Evolutionary conservation across 148 eudicot species (phyloP), one percentile per base, ranked within the genome.

Genomic region (Camellia granthamiana): DNA sequence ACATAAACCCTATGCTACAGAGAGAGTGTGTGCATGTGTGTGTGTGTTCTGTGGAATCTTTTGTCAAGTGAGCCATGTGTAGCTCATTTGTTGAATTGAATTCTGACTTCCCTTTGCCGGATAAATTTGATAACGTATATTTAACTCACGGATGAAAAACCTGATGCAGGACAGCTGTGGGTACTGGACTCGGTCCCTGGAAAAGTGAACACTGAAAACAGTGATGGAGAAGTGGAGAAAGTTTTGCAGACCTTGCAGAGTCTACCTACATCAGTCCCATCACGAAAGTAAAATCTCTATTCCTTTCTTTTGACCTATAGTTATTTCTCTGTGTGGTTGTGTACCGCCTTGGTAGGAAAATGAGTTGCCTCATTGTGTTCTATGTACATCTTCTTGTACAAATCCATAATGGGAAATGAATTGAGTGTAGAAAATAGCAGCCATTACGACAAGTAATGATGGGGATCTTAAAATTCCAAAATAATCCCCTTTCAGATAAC

Each of bases 141-240:
- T 62, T 79, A 13, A 65, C 72, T 83, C 77, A 30, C 30, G 19
- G 69, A 76, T 72, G 71, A 83, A 77, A 81, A 54, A 79, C 78
- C 77, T 90, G 90, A 76, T 90, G 95, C 97, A 95, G 96, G 88
- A 79, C 98, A 96, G 99, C 85, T 96, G 79, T 97, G 99, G 99
- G 90, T 94, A 58, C 78, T 97, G 85, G 99, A 97, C 85, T 97
- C 99, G 0, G 95, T 94, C 64, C 95, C 99, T 71, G 98, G 99
- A 80, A 84, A 88, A 74, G 92, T 92, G 83, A 86, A 76, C 80
- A 86, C 87, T 77, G 90, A 89, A 61, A 84, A 88, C 38, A 86
- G 89, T 67, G 88, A 88, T 69, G 90, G 98, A 83, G 99, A 97
- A 79, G 99, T 97, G 82, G 99, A 97, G 89, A 88, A 88, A 81